Conservation (phyloP, 768 basidiomycete species). For the Wakefieldia striispora region DNA sequence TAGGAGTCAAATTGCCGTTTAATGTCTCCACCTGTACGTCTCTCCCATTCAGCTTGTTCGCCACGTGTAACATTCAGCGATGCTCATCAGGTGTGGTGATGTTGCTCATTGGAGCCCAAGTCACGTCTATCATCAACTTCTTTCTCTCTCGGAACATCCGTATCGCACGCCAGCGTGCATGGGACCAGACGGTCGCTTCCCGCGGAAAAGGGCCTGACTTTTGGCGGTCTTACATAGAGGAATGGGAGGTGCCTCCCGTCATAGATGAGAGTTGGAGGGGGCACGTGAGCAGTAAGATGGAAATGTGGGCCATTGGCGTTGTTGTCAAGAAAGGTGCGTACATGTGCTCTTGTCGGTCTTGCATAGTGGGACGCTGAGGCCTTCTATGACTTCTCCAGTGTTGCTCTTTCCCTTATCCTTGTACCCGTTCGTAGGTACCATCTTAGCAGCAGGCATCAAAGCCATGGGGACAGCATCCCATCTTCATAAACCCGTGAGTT, state of each 20-base stretch:
- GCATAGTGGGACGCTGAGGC: too few species aligned
- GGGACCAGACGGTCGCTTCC: conserved; percentile 80
- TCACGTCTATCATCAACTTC: conserved; percentile 73
- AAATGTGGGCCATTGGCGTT: conserved; percentile 13
- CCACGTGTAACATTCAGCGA: background rate
- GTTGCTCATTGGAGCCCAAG: conserved; percentile 69
- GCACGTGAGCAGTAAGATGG: conserved; percentile 10
- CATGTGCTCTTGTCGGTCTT: background rate
- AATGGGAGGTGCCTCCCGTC: conserved; percentile 64
- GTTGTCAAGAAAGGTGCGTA: conserved; percentile 25
- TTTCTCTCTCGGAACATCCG: conserved; percentile 84
- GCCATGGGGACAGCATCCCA: too few species aligned
- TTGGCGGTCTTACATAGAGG: conserved; percentile 76
- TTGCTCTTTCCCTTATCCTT: too few species aligned
- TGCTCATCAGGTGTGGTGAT: conserved; percentile 63
- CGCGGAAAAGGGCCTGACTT: conserved; percentile 12
- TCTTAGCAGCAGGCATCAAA: conserved; percentile 62
- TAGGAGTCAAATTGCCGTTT: conserved; percentile 68
- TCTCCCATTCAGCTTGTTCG: background rate
- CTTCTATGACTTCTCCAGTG: too few species aligned
- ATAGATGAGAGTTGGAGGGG: conserved; percentile 32
- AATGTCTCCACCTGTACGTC: conserved; percentile 63
- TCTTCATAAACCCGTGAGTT: too few species aligned
- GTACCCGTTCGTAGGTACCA: conserved; percentile 62
- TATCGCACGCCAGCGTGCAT: conserved; percentile 73